Evolutionary conservation across 495 filamentous ascomycete genomes (phyloP), one percentile per base, ranked within the genome.

Genomic region (Patellaria atrata): DNA sequence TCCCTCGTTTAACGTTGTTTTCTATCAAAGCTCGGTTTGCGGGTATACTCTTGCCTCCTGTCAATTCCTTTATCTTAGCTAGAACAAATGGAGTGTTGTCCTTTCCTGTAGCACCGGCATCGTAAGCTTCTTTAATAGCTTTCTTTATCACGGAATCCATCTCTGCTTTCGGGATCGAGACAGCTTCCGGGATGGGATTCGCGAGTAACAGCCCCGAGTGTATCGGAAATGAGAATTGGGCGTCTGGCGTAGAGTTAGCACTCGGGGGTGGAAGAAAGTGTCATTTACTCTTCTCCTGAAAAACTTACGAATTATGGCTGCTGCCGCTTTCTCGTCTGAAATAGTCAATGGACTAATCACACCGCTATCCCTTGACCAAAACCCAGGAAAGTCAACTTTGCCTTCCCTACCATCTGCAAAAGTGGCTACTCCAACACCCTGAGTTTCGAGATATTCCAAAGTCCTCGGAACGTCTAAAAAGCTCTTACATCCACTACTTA

Each of bases 401-500:
- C 54, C 44, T 25, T 58, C 56, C 23, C 75, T 65, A 4, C 75
- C 79, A 58, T 91, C 82, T 3, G 82, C 74, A 64, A 94, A 97
- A 0, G 89, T 94, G 14, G 73, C 74, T 4, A 93, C 84, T 30
- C 73, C 65, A 19, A 79, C 84, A 4, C 89, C 89, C 53, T 93
- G 80, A 0, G 89, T 97, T 56, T 97, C 89, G 12, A 97, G 69
- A 45, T 81, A 93, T 59, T 97, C 89, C 2, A 97, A 64, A 1
- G 89, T 97, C 35, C 79, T 65, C 5, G 80, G 78, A 40, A 94
- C 79, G 50, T 97, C 89, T 7, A 97, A 60, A 54, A 97, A 97
- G 47, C 89, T 84, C 59, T 97, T 97, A 49, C 83, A 87, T 3
- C 89, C 89, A 35, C 79, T 81, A 53, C 77, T 80, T 18, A 96